Base-by-base conservation (phyloP, 73 alveolate species). In the Loxodes magnus region DNA sequence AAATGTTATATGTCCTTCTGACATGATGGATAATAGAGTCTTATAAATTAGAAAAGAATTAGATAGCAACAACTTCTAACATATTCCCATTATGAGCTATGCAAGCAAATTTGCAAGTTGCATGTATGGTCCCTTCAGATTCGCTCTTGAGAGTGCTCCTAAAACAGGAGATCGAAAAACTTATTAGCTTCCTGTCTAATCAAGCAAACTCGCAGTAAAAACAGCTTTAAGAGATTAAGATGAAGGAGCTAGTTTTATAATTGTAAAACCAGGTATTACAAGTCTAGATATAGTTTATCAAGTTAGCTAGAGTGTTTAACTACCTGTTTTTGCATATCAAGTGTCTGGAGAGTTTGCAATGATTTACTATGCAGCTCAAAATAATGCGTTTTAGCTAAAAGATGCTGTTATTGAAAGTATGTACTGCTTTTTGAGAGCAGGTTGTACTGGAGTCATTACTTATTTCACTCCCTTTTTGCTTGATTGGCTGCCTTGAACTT, bases 301-400 rank as follows among this genome's bases (percentile, higher is more conserved):
- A 29, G 54, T 62, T 5, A 57, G 63, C 44, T 34, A 66, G 6
- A 39, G 67, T 25, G 50, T 57, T 16, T 50, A 52, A 29, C 54
- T 62, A 19, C 80, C 78, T 9, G 34, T 80, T 4, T 80, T 78
- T 17, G 70, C 77, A 9, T 80, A 80, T 63, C 80, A 80, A 24
- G 87, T 79, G 5, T 67, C 86, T 4, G 94, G 94, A 10, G 94
- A 80, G 38, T 80, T 73, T 35, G 75, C 94, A 0, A 80, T 80
- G 94, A 20, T 80, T 19, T 70, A 54, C 23, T 74, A 60, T 46
- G 82, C 84, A 20, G 88, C 83, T 12, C 60, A 80, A 42, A 55
- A 53, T 31, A 84, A 84, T 28, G 62, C 72, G 10, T 56, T 77
- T 43, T 79, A 80, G 35, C 15, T 60, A 43, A 72, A 74, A 43